Percentiles rank a stretch among this genome's conserved stretches.
phyloP scores from a whole-genome alignment of 2,329 filamentous ascomycete genomes.

The Ophiostoma pallidulum region DNA sequence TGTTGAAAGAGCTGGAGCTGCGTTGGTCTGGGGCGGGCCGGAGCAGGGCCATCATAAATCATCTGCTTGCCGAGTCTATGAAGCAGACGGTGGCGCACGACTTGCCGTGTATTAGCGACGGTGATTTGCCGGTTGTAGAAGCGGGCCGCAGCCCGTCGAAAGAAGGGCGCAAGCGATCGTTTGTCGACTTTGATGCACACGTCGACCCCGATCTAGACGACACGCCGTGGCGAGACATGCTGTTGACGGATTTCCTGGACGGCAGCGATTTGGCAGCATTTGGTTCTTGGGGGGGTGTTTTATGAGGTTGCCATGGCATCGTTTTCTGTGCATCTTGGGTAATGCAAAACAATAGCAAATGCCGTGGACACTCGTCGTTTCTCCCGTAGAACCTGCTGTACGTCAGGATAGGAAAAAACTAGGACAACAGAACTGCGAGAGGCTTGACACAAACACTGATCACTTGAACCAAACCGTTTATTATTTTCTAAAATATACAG shows the following conservation, averaged over 20 bases:
- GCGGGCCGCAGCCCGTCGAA: not conserved
- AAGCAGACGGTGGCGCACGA: not conserved
- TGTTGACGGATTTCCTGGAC: slow-evolving; percentile 4
- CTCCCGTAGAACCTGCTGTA: no score
- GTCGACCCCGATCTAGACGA: not conserved
- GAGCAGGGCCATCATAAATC: slow-evolving; percentile 20
- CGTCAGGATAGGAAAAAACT: no score
- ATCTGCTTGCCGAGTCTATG: slow-evolving; percentile 14
- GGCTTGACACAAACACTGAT: no score
- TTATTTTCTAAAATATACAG: not conserved
- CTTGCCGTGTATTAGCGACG: no score
- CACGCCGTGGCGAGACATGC: slow-evolving; percentile 6
- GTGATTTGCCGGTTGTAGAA: no score
- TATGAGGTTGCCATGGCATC: no score
- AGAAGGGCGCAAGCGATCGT: slow-evolving; percentile 2
- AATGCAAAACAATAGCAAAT: no score
- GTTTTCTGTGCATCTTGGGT: no score
- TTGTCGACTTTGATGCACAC: not conserved
- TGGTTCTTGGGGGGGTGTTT: not conserved
- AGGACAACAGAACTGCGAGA: no score
- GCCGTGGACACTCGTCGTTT: no score
- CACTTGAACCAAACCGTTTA: no score
- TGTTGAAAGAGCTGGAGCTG: slow-evolving; percentile 19
- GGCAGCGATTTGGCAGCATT: not conserved
- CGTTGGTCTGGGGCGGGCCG: slow-evolving; percentile 20